Evolutionary conservation across 2,329 filamentous ascomycete species (phyloP).

Genomic region (Verticillium zaregamsianum): DNA sequence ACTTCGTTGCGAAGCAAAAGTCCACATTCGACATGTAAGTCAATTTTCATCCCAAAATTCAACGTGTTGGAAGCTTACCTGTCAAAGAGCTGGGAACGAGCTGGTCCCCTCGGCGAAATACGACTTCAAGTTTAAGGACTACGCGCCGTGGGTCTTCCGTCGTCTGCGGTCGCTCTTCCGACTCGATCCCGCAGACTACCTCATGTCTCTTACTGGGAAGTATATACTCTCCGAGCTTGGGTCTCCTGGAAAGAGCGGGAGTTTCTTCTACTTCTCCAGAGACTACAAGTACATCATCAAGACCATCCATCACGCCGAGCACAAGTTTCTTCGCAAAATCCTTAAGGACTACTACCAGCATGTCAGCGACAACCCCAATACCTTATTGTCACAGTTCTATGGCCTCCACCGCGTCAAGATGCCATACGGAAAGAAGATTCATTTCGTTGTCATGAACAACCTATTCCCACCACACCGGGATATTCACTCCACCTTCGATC

Average conservation of each 20-base stretch:
- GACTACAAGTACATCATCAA: conserved; percentile 99
- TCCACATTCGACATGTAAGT: conserved; percentile 96
- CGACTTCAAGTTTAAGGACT: conserved; percentile 99
- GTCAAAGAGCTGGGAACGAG: conserved; percentile 80
- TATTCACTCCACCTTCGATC: conserved; percentile 93
- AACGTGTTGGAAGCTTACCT: conserved; percentile 27
- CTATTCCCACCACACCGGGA: conserved; percentile 95
- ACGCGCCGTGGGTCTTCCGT: conserved; percentile 98
- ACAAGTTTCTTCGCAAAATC: conserved; percentile 80
- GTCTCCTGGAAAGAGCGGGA: conserved; percentile 95
- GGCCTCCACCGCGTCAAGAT: conserved; percentile 97
- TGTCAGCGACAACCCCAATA: conserved; percentile 90
- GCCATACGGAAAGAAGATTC: conserved; percentile 95
- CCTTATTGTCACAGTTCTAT: conserved; percentile 95
- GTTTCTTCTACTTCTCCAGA: conserved; percentile 98
- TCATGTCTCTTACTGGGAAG: conserved; percentile 97
- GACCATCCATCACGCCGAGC: conserved; percentile 94
- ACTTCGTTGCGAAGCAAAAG: conserved; percentile 94
- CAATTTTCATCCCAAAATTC: neutral
- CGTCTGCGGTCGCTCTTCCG: conserved; percentile 83
- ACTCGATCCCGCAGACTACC: conserved; percentile 93
- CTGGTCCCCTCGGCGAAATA: conserved; percentile 97
- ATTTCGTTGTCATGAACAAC: conserved; percentile 99
- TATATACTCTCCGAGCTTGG: conserved; percentile 97
- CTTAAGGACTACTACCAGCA: conserved; percentile 91